phyloP scores from a whole-genome alignment of 2,329 filamentous ascomycete genomes.

The Aschersonia sp. region DNA sequence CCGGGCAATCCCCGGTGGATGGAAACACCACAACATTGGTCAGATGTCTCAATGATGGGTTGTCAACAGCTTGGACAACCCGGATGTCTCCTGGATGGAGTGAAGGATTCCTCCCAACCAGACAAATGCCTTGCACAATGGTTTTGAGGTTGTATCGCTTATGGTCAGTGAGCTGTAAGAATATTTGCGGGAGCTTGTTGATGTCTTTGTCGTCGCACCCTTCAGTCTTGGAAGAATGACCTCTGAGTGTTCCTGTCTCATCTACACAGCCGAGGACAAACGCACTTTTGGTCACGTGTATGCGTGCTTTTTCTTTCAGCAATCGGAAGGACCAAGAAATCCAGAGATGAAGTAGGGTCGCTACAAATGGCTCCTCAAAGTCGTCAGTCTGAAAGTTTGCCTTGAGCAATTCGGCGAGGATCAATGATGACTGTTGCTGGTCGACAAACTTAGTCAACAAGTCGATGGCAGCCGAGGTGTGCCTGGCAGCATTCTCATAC shows the following conservation, averaged over 20 bases:
- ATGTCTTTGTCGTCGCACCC: constrained; percentile 25
- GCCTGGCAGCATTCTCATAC: constrained; percentile 55
- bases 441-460: constrained; percentile 68
- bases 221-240: constrained; percentile 43
- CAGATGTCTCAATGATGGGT: constrained; percentile 58
- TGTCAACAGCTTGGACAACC: constrained; percentile 71
- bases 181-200: constrained; percentile 64
- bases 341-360: constrained; percentile 72
- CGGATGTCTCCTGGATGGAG: constrained; percentile 87
- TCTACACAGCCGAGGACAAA: constrained; percentile 84
- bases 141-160: constrained; percentile 38
- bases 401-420: constrained; percentile 60
- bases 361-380: constrained; percentile 61
- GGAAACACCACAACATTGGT: constrained; percentile 82
- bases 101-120: constrained; percentile 84
- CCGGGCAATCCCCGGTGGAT: constrained; percentile 64
- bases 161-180: constrained; percentile 61
- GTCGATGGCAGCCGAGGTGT: constrained; percentile 47
- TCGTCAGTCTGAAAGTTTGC: constrained; percentile 61
- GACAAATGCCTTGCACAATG: constrained; percentile 62
- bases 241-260: constrained; percentile 62
- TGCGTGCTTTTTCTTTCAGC: constrained; percentile 83
- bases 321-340: constrained; percentile 77
- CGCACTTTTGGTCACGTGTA: constrained; percentile 68
- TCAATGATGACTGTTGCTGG: constrained; percentile 66